A percentile compares a stretch with the other conserved stretches of the same genome.
phyloP scores from a whole-genome alignment of 441 rosid species.

The Gossypium schwendimanii region DNA sequence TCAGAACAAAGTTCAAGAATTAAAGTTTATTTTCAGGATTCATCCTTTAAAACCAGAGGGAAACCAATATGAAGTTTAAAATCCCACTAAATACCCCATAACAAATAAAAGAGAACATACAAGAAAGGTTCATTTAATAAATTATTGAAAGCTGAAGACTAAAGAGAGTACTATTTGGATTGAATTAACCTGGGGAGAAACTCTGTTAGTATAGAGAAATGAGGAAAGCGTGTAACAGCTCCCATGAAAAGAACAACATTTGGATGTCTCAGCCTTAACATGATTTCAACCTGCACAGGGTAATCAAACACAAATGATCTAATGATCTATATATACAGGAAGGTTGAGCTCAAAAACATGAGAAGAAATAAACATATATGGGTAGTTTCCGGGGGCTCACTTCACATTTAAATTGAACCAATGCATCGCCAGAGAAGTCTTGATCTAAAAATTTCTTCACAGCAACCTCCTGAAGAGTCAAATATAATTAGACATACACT shows the following conservation, averaged over 20 bases:
- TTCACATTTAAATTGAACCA: conserved; percentile 84
- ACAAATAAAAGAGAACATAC: neutral
- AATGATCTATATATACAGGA: conserved; percentile 5
- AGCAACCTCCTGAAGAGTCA: conserved; percentile 80
- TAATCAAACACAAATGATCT: conserved; percentile 7
- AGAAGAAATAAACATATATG: neutral
- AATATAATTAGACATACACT: conserved; percentile 1
- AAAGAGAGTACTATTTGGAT: neutral
- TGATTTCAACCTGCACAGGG: conserved; percentile 74
- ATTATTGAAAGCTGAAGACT: neutral
- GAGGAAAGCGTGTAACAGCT: conserved; percentile 87
- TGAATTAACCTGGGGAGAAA: conserved; percentile 74
- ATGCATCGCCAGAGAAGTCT: conserved; percentile 85
- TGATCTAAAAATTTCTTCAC: conserved; percentile 95
- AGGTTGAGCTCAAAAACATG: neutral
- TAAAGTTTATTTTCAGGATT: neutral
- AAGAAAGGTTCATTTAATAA: neutral
- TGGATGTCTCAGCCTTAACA: conserved; percentile 93
- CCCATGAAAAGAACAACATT: conserved; percentile 99
- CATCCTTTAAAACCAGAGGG: neutral
- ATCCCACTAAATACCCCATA: neutral
- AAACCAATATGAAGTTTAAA: neutral
- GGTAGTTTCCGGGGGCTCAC: conserved; percentile 34
- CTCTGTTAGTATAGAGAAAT: conserved; percentile 90
- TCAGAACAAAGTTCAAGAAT: neutral